Base-by-base conservation (phyloP, 352 stramenopile species). In the Phytophthora citricola region DNA sequence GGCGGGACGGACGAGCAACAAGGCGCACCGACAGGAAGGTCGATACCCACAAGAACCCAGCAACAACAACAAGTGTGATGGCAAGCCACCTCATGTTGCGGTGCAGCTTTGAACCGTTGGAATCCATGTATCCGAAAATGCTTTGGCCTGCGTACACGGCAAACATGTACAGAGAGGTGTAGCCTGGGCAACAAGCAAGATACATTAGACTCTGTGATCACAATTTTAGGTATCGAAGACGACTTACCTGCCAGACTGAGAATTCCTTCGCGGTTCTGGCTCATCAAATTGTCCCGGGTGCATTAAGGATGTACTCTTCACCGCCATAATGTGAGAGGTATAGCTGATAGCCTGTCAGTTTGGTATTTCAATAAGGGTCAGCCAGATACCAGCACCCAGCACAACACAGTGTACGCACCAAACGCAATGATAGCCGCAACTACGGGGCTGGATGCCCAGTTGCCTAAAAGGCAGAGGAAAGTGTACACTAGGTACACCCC, bases 251-350 rank as follows among this genome's bases (percentile, higher is more conserved):
- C 75, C 15, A 98, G 70, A 73, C 94, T 98, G 4, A 98, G 73
- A 43, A 99, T 94, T 34, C 97, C 97, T 83, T 99, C 97, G 49
- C 96, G 94, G 77, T 99, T 99, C 46, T 96, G 90, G 36, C 71
- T 82, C 62, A 98, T 92, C 29, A 98, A 74, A 52, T 85, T 79
- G 45, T 86, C 71, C 3, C 89, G 84, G 84, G 78, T 1, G 84
- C 79, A 46, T 93, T 58, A 10, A 93, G 57, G 27, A 97, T 90
- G 65, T 93, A 94, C 11, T 90, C 77, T 71, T 92, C 82, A 27
- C 87, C 87, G 44, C 69, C 76, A 34, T 79, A 87, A 5, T 83
- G 79, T 1, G 96, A 87, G 26, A 91, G 74, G 12, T 93, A 85
- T 52, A 98, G 67, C 76, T 99, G 96, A 5, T 91, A 83, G 3